Percentiles rank a stretch among this genome's conserved stretches.
phyloP scores from a whole-genome alignment of 1,284 basidiomycete species.

The Psilocybe mexicana region DNA sequence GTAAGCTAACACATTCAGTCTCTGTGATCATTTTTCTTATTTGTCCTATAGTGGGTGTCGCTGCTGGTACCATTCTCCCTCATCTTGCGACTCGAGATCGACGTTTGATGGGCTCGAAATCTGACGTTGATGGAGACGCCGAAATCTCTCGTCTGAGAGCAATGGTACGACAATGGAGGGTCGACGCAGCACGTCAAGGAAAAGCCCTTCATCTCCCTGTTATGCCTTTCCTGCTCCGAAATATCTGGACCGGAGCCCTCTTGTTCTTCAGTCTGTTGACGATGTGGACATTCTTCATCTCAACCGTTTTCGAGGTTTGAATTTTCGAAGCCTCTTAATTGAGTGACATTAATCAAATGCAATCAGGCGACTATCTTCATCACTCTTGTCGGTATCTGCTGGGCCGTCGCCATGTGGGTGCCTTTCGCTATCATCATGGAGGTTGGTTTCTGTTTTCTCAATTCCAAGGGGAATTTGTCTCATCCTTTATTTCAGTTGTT shows the following conservation, averaged over 20 bases:
- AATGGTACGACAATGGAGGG: constrained; percentile 80
- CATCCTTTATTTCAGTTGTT: constrained; percentile 55
- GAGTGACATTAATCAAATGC: constrained; percentile 1
- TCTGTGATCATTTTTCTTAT: constrained; percentile 1
- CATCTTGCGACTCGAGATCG: constrained; percentile 79
- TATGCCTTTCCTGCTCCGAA: constrained; percentile 86
- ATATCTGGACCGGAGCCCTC: constrained; percentile 89
- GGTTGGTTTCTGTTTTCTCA: constrained; percentile 40
- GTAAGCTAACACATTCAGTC: constrained; percentile 40
- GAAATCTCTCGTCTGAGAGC: constrained; percentile 68
- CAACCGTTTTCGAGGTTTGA: constrained; percentile 67
- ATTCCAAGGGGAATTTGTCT: background rate
- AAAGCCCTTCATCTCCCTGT: constrained; percentile 73
- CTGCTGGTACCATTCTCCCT: constrained; percentile 82
- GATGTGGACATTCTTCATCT: constrained; percentile 82
- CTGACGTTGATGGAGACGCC: constrained; percentile 70
- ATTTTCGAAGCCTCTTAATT: constrained; percentile 3
- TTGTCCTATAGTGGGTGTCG: constrained; percentile 68
- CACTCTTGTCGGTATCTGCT: constrained; percentile 85
- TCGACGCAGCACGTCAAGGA: constrained; percentile 75
- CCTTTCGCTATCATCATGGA: constrained; percentile 93
- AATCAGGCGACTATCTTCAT: constrained; percentile 77
- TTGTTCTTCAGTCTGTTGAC: constrained; percentile 78
- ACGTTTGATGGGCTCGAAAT: constrained; percentile 69
- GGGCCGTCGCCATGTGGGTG: constrained; percentile 95